Evolutionary conservation across 106 monocot genomes (phyloP), one percentile per base, ranked within the genome.

Genomic region (Allium fistulosum): DNA sequence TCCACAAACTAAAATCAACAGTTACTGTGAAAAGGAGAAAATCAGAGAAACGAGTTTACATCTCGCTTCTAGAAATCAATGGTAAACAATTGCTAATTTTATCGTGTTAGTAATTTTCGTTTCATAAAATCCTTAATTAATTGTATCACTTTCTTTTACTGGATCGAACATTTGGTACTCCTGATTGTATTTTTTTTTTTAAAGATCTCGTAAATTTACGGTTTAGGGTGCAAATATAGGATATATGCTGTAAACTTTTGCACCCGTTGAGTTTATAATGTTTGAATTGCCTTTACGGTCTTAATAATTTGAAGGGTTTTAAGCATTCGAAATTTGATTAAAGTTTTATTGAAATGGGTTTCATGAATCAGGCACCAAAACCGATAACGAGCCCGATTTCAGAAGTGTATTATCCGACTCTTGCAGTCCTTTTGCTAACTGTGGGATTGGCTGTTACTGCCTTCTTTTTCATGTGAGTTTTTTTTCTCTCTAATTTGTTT

Each of bases 381-480:
- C 58, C 88, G 45, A 72, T 85, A 61, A 58, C 79, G 49, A 88
- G 88, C 62, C 88, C 88, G 0, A 77, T 88, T 3, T 74, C 88
- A 9, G 82, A 82, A 49, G 76, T 60, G 0, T 88, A 71, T 84
- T 88, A 88, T 66, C 85, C 88, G 45, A 51, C 79, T 2, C 74
- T 88, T 26, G 73, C 88, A 46, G 77, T 77, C 37, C 48, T 88
- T 16, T 77, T 80, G 79, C 77, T 88, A 11, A 45, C 84, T 45
- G 57, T 82, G 51, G 88, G 88, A 11, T 80, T 88, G 51, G 37
- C 82, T 17, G 57, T 88, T 68, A 88, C 88, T 18, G 88, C 88
- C 1, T 85, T 72, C 48, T 88, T 88, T 69, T 88, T 88, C 85
- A 82, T 88, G 88, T 88, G 66, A 82, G 74, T 62, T 1, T 13